phyloP scores from a whole-genome alignment of 2,329 filamentous ascomycete genomes.

The Gnomoniopsis sp. region DNA sequence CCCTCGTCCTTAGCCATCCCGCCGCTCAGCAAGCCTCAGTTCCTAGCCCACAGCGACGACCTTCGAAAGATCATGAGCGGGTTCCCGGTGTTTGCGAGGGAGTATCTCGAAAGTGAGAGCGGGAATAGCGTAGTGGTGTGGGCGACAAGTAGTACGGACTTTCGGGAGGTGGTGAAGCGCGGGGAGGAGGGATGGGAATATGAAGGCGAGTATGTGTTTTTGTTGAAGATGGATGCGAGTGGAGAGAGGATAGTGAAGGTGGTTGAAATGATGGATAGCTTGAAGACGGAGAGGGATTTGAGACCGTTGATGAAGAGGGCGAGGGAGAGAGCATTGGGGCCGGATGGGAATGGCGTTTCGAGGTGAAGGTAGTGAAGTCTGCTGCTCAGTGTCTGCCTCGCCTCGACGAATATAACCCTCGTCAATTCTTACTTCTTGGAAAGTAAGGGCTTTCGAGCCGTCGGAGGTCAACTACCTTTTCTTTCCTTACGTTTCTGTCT shows the following conservation, averaged over 20 bases:
- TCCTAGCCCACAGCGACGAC: constrained; percentile 2
- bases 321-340: neutral
- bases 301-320: neutral
- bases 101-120: constrained; percentile 13
- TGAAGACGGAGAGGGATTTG: neutral
- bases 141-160: constrained; percentile 3
- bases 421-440: neutral
- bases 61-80: constrained; percentile 4
- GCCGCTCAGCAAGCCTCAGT: neutral
- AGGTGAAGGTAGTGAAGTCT: neutral
- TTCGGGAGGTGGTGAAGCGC: neutral
- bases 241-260: constrained; percentile 9
- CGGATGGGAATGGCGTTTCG: neutral
- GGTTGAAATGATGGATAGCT: constrained; percentile 15
- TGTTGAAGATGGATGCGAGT: constrained; percentile 13
- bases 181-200: constrained; percentile 3
- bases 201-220: constrained; percentile 14
- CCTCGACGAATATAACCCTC: neutral
- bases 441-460: neutral
- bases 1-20: neutral
- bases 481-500: neutral
- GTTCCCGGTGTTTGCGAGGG: constrained; percentile 1
- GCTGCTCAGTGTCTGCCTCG: neutral
- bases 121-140: constrained; percentile 14
- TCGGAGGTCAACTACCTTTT: neutral